Base-by-base conservation (phyloP, 2,329 filamentous ascomycete genomes). In the Cadophora luteo-olivacea region DNA sequence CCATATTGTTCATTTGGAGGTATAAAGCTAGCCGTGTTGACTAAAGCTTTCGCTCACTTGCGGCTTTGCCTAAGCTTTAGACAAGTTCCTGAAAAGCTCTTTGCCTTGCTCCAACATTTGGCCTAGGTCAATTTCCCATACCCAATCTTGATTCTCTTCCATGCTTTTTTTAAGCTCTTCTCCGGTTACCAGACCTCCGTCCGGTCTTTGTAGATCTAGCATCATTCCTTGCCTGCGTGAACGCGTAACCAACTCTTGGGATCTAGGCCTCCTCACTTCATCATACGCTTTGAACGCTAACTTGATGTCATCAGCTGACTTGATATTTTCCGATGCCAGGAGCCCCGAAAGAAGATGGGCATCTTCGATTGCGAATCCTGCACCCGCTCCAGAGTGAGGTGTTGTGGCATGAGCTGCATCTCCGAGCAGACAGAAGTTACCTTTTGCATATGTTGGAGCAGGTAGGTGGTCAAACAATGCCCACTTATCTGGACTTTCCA, bases 331-430 rank as follows among this genome's bases (percentile, higher is more conserved):
- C 14, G 32, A 51, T 36, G 51, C 22, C 2, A 65, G 38, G 4
- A 65, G 54, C 25, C 25, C 57, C 16, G 51, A 58, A 48, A 86
- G 78, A 0, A 83, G 75, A 32, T 85, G 79, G 1, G 81, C 82
- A 69, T 88, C 86, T 75, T 88, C 86, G 65, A 88, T 81, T 16
- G 85, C 86, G 73, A 84, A 83, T 2, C 85, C 84, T 0, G 86
- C 86, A 6, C 86, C 86, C 0, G 85, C 82, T 3, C 69, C 86
- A 11, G 85, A 82, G 75, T 87, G 85, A 0, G 86, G 86, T 0
- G 83, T 84, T 0, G 81, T 78, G 0, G 86, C 85, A 70, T 89
- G 86, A 4, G 87, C 87, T 0, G 86, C 85, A 70, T 89, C 86
- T 8, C 86, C 86, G 0, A 86, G 79, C 2, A 88, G 72, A 57